Conservation (phyloP, 2,329 filamentous ascomycete genomes). For the Ilyonectria robusta region DNA sequence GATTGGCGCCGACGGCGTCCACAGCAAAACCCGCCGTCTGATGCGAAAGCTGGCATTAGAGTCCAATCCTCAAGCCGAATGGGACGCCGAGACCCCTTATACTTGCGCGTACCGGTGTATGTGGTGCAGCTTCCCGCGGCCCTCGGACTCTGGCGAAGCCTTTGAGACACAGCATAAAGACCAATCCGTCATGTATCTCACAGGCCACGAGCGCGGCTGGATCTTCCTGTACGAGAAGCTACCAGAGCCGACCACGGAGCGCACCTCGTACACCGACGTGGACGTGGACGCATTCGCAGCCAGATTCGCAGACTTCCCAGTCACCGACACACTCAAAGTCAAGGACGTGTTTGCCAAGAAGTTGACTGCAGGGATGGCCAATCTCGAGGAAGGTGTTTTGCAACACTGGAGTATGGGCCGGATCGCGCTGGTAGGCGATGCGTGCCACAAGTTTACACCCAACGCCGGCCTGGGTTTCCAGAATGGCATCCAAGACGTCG, state of each 20-base stretch:
- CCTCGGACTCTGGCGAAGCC: slow-evolving; percentile 36
- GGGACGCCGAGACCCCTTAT: slow-evolving; percentile 17
- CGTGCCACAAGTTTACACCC: slow-evolving; percentile 54
- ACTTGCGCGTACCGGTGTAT: slow-evolving; percentile 20
- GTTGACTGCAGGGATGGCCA: slow-evolving; percentile 39
- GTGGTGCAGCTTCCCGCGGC: slow-evolving; percentile 48
- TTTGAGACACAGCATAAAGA: slow-evolving; percentile 48
- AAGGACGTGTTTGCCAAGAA: slow-evolving; percentile 14
- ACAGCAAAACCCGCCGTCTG: slow-evolving; percentile 30
- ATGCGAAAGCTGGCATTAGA: slow-evolving; percentile 30
- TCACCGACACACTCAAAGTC: slow-evolving; percentile 26
- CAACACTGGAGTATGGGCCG: slow-evolving; percentile 47
- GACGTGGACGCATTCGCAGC: slow-evolving; percentile 15
- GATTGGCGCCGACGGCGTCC: slow-evolving; percentile 40
- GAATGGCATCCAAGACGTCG: slow-evolving; percentile 25
- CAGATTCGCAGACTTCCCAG: slow-evolving; percentile 6
- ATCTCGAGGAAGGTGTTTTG: slow-evolving; percentile 52
- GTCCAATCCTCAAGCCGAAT: not conserved
- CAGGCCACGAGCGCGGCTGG: slow-evolving; percentile 48
- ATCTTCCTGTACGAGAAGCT: slow-evolving; percentile 53
- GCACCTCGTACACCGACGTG: slow-evolving; percentile 8
- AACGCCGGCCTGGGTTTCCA: slow-evolving; percentile 52
- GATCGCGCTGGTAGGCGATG: slow-evolving; percentile 52
- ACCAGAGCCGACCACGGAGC: slow-evolving; percentile 2
- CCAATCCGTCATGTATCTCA: slow-evolving; percentile 48